Conservation (phyloP, 371 early-diverging fungal species). For the Mortierella sp. region DNA sequence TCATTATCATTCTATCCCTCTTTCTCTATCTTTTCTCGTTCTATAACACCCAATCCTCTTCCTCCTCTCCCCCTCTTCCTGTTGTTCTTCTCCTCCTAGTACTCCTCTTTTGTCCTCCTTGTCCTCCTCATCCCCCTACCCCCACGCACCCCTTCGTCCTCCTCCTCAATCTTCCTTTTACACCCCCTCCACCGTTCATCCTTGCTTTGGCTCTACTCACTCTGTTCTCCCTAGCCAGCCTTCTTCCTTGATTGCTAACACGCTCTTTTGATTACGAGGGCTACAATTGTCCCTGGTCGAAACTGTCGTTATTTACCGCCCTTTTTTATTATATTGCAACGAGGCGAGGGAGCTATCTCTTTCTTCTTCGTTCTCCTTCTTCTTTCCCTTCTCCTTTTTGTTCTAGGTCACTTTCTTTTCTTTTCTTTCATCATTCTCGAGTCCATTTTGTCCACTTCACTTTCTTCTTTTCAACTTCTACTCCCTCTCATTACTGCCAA, state of each 20-base stretch:
- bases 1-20: neutral
- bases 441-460: neutral
- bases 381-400: neutral
- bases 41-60: neutral
- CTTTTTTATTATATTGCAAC: neutral
- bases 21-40: neutral
- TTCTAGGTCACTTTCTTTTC: neutral
- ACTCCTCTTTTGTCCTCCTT: too few relatives aligned
- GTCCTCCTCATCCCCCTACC: neutral
- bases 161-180: neutral
- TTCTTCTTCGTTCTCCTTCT: neutral
- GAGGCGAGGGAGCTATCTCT: constrained; percentile 9
- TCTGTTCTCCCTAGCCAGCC: too few relatives aligned
- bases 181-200: neutral
- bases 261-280: neutral
- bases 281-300: neutral
- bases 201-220: neutral
- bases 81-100: too few relatives aligned
- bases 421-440: neutral
- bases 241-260: neutral
- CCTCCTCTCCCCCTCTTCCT: too few relatives aligned
- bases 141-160: constrained; percentile 5
- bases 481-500: neutral
- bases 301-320: neutral
- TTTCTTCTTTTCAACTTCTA: neutral